phyloP scores from a whole-genome alignment of 108 stramenopile genomes.

The Hondaea fermentalgiana region DNA sequence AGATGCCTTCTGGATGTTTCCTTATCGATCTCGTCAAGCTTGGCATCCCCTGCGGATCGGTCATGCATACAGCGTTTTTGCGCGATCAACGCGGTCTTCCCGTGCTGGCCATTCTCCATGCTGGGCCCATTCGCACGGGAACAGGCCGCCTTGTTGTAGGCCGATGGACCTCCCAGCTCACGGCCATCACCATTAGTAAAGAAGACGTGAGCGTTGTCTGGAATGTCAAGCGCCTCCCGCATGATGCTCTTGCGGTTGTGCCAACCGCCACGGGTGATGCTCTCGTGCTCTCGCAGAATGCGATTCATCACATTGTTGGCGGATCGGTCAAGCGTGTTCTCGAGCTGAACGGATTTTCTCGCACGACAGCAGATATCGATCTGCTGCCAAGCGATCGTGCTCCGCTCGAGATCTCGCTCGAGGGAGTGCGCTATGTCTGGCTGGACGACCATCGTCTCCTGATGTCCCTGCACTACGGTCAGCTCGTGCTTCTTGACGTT shows the following conservation, averaged over 20 bases:
- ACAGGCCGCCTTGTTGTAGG: not conserved
- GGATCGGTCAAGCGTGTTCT: not conserved
- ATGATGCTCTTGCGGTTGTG: not conserved
- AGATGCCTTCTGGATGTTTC: not conserved
- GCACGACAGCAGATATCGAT: not conserved
- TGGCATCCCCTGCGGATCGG: not conserved
- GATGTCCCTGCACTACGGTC: slow-evolving; percentile 9
- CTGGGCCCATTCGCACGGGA: not conserved
- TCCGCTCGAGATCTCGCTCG: not conserved
- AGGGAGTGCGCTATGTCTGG: not conserved
- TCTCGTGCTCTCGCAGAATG: not conserved
- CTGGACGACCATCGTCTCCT: not conserved
- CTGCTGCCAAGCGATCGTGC: not conserved
- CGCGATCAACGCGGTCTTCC: not conserved
- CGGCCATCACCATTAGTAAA: not conserved
- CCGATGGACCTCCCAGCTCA: not conserved
- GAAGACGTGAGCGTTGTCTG: slow-evolving; percentile 9
- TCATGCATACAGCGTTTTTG: not conserved
- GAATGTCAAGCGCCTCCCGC: not conserved
- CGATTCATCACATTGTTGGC: not conserved
- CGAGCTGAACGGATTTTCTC: not conserved
- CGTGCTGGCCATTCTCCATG: not conserved
- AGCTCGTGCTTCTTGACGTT: slow-evolving; percentile 2
- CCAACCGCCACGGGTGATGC: not conserved
- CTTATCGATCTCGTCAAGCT: not conserved